Base-by-base conservation (phyloP, 1,139 yeast species). In the Hyphopichia pseudoburtonii region DNA sequence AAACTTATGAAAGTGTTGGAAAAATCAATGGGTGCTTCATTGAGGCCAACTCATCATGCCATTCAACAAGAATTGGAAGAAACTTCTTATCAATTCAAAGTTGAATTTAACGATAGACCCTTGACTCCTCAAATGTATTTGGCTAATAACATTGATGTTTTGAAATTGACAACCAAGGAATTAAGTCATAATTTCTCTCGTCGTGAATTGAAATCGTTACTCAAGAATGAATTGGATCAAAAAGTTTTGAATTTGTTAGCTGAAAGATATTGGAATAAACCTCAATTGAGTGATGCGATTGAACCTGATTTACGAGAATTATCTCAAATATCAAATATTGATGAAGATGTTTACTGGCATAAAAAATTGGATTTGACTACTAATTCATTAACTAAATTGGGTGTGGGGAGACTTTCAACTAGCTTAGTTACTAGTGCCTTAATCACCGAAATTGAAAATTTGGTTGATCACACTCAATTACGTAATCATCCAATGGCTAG, bases 1-100 rank as follows among this genome's bases (percentile, higher is more conserved):
- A 89, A 86, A 60, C 73, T 94, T 48, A 89, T 92, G 76, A 78
- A 76, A 44, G 94, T 90, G 6, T 72, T 94, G 50, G 98, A 92
- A 54, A 80, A 77, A 45, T 86, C 96, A 3, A 92, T 94, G 97
- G 88, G 96, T 1, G 75, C 78, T 34, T 86, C 95, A 2, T 70
- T 94, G 40, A 83, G 82, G 47, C 97, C 98, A 15, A 89, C 97
- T 5, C 88, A 89, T 39, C 73, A 78, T 38, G 76, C 90, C 6
- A 90, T 94, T 37, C 88, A 86, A 46, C 92, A 82, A 54, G 98
- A 92, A 59, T 73, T 89, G 37, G 99, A 94, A 58, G 98, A 94
- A 52, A 81, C 97, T 0, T 71, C 95, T 1, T 94, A 94, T 57
- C 83, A 85, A 56, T 92, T 88, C 66, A 94, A 94, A 59, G 98